Evolutionary conservation across 495 filamentous ascomycete species (phyloP).

Genomic region (Tuber umbilicatum): DNA sequence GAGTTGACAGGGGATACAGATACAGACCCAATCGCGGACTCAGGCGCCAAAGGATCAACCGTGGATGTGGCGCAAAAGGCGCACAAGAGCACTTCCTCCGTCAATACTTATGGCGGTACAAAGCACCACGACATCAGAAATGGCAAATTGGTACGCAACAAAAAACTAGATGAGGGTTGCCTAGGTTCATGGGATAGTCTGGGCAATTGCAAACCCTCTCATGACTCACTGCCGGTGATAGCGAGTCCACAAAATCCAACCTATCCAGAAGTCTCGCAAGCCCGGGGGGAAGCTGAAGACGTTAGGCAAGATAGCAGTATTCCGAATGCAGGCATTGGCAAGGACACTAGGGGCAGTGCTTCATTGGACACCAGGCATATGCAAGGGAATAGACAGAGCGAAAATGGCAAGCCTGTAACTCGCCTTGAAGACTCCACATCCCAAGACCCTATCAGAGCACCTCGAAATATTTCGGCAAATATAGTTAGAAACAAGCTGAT

Average conservation of each 20-base stretch:
- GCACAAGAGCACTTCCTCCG: not conserved
- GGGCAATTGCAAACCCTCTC: not conserved
- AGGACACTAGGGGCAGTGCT: not conserved
- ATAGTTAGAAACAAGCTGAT: not conserved
- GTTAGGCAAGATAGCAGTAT: not conserved
- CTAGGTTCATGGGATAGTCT: not conserved
- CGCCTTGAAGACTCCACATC: not conserved
- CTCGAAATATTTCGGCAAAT: not conserved
- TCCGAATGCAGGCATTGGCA: not conserved
- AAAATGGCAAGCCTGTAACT: not conserved
- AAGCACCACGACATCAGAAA: not conserved
- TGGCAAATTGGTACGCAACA: not conserved
- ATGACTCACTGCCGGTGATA: not conserved
- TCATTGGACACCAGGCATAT: not conserved
- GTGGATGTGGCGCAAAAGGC: not conserved
- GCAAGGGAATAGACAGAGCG: not conserved
- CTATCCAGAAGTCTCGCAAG: not conserved
- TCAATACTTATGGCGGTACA: not conserved
- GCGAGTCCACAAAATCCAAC: not conserved
- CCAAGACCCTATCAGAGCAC: not conserved
- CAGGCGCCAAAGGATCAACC: not conserved
- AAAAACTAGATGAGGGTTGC: not conserved
- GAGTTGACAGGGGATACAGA: not conserved
- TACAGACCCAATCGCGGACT: not conserved
- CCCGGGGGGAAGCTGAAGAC: not conserved